Evolutionary conservation across 805 yeast species (phyloP).

Genomic region (Zygosaccharomyces bailii): DNA sequence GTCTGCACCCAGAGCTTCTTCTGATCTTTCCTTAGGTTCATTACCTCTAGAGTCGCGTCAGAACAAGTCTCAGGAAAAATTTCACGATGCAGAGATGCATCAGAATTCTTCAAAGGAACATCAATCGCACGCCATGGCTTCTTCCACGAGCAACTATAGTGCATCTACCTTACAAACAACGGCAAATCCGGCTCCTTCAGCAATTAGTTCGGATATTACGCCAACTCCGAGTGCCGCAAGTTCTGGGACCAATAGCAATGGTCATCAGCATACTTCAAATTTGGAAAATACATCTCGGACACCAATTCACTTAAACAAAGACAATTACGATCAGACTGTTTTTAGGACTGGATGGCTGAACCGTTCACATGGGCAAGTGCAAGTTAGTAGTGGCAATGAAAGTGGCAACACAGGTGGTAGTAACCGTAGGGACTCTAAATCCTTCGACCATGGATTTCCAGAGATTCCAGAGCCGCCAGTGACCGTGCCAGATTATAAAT

Average conservation of each 20-base stretch:
- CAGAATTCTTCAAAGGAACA: neutral
- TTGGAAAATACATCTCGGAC: neutral
- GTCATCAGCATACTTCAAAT: neutral
- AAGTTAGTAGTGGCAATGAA: constrained; percentile 5
- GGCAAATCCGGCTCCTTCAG: neutral
- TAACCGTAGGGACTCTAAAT: constrained; percentile 28
- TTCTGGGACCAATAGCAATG: neutral
- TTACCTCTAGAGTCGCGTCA: neutral
- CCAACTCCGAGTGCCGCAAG: neutral
- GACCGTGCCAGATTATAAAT: constrained; percentile 35
- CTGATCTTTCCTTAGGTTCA: constrained; percentile 3
- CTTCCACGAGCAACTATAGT: constrained; percentile 2
- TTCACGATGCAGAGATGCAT: constrained; percentile 6
- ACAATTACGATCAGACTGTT: constrained; percentile 39
- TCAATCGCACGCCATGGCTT: constrained; percentile 1
- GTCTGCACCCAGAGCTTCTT: constrained; percentile 2
- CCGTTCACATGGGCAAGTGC: constrained; percentile 37
- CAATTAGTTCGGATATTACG: constrained; percentile 1
- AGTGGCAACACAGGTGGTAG: constrained; percentile 3
- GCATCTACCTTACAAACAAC: constrained; percentile 3
- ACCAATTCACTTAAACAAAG: constrained; percentile 19
- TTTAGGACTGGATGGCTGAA: constrained; percentile 62
- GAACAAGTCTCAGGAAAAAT: constrained; percentile 6
- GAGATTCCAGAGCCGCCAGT: constrained; percentile 16
- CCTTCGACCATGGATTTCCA: constrained; percentile 17